phyloP scores from a whole-genome alignment of 2,329 filamentous ascomycete genomes.

The Stagonosporopsis rhizophila region DNA sequence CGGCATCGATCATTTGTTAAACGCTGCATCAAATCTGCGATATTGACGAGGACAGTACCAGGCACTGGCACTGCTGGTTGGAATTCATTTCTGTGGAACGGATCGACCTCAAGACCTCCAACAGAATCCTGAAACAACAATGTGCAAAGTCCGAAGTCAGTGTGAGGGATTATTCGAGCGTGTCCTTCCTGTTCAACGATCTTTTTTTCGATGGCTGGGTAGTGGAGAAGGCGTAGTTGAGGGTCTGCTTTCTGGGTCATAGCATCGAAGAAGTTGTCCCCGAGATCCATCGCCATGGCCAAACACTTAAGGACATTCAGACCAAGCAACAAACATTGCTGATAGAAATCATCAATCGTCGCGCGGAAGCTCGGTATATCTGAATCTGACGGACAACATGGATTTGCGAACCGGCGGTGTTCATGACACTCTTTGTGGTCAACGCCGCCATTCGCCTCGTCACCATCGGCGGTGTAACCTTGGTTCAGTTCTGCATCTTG shows the following conservation, averaged over 20 bases:
- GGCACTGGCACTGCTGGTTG: constrained; percentile 32
- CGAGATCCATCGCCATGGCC: constrained; percentile 37
- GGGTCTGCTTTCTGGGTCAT: constrained; percentile 35
- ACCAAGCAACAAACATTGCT: constrained; percentile 30
- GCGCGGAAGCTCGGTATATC: constrained; percentile 37
- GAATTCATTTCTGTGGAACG: constrained; percentile 34
- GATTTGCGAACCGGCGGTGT: constrained; percentile 32
- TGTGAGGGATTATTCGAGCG: constrained; percentile 39
- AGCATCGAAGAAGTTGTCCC: constrained; percentile 34
- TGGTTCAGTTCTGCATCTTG: constrained; percentile 48
- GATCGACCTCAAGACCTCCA: constrained; percentile 49
- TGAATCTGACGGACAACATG: constrained; percentile 25
- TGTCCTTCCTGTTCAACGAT: constrained; percentile 33
- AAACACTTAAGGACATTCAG: constrained; percentile 34
- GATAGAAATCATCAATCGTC: constrained; percentile 33
- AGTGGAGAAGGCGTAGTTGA: constrained; percentile 39
- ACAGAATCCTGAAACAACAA: constrained; percentile 49
- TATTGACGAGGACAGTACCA: constrained; percentile 37
- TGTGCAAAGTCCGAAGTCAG: constrained; percentile 46
- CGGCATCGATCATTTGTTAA: constrained; percentile 42
- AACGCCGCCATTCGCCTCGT: constrained; percentile 44
- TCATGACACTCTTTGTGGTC: constrained; percentile 40
- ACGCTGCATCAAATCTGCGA: constrained; percentile 34
- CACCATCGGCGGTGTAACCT: constrained; percentile 48
- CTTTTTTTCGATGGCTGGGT: constrained; percentile 34